Evolutionary conservation across 2,329 filamentous ascomycete species (phyloP).

Genomic region (Aspergillus phoenicis): DNA sequence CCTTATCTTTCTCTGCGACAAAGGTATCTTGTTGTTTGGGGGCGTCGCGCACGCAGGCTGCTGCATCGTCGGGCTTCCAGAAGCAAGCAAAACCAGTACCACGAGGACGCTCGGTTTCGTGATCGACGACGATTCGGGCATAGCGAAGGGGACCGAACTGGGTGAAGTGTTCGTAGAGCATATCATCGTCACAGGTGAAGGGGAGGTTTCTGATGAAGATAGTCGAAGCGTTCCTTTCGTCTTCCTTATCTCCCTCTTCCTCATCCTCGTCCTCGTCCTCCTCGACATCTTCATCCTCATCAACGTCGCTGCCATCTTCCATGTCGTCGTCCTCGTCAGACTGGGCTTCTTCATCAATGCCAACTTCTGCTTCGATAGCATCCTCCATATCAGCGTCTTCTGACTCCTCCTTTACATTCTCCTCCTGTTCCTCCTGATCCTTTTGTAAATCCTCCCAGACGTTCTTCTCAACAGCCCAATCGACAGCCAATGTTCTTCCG

Average conservation of each 20-base stretch:
- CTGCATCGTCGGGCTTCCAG: slow-evolving; percentile 72
- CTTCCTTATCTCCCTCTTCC: slow-evolving; percentile 50
- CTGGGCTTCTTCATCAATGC: slow-evolving; percentile 1
- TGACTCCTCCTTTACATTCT: slow-evolving; percentile 33
- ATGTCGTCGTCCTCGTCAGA: slow-evolving; percentile 38
- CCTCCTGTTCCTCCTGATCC: slow-evolving; percentile 35
- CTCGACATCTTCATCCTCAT: slow-evolving; percentile 41
- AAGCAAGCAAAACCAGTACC: slow-evolving; percentile 97
- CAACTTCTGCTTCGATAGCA: slow-evolving; percentile 49
- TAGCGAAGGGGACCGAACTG: slow-evolving; percentile 88
- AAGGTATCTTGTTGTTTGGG: slow-evolving; percentile 58
- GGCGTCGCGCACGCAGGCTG: slow-evolving; percentile 72
- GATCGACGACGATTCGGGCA: slow-evolving; percentile 87
- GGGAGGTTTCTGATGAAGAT: slow-evolving; percentile 94
- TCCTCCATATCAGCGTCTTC: slow-evolving; percentile 62
- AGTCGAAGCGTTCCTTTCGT: slow-evolving; percentile 67
- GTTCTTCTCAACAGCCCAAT: slow-evolving; percentile 93
- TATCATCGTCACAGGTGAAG: slow-evolving; percentile 81
- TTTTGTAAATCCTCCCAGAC: slow-evolving; percentile 73
- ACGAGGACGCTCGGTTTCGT: slow-evolving; percentile 78
- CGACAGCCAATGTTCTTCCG: slow-evolving; percentile 84
- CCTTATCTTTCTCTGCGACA: slow-evolving; percentile 44
- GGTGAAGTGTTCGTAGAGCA: slow-evolving; percentile 81
- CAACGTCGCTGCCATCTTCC: slow-evolving; percentile 41
- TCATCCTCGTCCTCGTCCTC: slow-evolving; percentile 49